Conservation (phyloP, 441 rosid genomes). For the Gossypium schwendimanii region DNA sequence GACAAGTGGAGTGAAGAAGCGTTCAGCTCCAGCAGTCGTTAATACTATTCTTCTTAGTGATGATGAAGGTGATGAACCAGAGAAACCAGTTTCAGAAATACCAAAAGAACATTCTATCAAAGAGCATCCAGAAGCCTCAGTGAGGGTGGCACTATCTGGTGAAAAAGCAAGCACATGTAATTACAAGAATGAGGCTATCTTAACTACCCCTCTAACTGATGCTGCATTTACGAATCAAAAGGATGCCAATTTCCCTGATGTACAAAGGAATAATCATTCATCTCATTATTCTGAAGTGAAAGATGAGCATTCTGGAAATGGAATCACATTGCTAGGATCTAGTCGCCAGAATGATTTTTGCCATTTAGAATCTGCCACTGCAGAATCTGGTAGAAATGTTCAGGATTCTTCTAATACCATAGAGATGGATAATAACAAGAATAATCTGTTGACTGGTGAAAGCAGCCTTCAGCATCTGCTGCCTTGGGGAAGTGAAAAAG, state of each 20-base stretch:
- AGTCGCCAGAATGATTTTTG: slow-evolving; percentile 24
- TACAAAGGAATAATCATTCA: slow-evolving; percentile 22
- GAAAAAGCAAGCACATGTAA: slow-evolving; percentile 20
- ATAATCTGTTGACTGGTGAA: slow-evolving; percentile 24
- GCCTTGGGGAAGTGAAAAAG: slow-evolving; percentile 26
- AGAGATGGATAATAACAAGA: slow-evolving; percentile 21
- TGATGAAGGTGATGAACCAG: slow-evolving; percentile 59
- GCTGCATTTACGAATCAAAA: slow-evolving; percentile 20
- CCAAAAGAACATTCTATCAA: slow-evolving; percentile 27
- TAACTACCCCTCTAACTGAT: slow-evolving; percentile 27
- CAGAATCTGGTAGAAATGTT: slow-evolving; percentile 27
- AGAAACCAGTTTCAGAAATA: slow-evolving; percentile 34
- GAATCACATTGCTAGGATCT: slow-evolving; percentile 28
- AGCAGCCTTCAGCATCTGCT: slow-evolving; percentile 20
- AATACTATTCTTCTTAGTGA: slow-evolving; percentile 77
- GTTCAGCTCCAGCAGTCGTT: slow-evolving; percentile 27
- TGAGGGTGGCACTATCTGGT: slow-evolving; percentile 26
- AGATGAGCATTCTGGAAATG: slow-evolving; percentile 26
- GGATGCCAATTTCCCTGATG: slow-evolving; percentile 30
- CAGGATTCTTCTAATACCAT: slow-evolving; percentile 27
- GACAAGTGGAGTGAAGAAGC: slow-evolving; percentile 29
- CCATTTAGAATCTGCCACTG: slow-evolving; percentile 21
- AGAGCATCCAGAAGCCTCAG: slow-evolving; percentile 29
- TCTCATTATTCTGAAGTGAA: slow-evolving; percentile 28
- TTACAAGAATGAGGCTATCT: slow-evolving; percentile 24